Conservation (phyloP, 371 early-diverging fungal genomes). For the Coemansia sp. region DNA sequence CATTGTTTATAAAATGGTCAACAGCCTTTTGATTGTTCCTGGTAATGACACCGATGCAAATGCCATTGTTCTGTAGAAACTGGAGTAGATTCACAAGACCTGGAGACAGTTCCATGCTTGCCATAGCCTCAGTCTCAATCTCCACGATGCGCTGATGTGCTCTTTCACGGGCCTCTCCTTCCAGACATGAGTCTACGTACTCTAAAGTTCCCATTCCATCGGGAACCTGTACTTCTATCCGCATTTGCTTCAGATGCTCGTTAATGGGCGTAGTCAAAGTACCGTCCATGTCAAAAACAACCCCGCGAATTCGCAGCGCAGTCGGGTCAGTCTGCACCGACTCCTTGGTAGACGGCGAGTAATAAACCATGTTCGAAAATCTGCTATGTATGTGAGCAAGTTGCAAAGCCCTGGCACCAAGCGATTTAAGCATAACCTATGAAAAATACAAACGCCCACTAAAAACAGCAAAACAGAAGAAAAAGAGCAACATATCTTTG, state of each 20-base stretch:
- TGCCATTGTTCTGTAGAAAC: constrained; percentile 18
- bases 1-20: constrained; percentile 46
- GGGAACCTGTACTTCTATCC: constrained; percentile 40
- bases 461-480: neutral
- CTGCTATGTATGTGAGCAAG: neutral
- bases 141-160: constrained; percentile 44
- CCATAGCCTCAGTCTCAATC: constrained; percentile 51
- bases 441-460: neutral
- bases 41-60: constrained; percentile 49
- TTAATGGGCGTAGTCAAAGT: constrained; percentile 41
- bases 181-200: constrained; percentile 35
- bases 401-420: neutral
- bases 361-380: constrained; percentile 15
- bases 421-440: neutral
- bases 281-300: constrained; percentile 50
- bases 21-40: constrained; percentile 50
- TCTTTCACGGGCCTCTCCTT: constrained; percentile 20
- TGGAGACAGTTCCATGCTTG: constrained; percentile 44
- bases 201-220: constrained; percentile 32
- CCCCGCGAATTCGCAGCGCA: constrained; percentile 44
- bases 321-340: constrained; percentile 14
- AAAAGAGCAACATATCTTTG: neutral
- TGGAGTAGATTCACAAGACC: constrained; percentile 38
- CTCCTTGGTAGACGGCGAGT: constrained; percentile 34
- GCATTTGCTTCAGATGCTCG: constrained; percentile 41